Evolutionary conservation across 257 asterid genomes (phyloP).

Genomic region (Leonotis leonurus): DNA sequence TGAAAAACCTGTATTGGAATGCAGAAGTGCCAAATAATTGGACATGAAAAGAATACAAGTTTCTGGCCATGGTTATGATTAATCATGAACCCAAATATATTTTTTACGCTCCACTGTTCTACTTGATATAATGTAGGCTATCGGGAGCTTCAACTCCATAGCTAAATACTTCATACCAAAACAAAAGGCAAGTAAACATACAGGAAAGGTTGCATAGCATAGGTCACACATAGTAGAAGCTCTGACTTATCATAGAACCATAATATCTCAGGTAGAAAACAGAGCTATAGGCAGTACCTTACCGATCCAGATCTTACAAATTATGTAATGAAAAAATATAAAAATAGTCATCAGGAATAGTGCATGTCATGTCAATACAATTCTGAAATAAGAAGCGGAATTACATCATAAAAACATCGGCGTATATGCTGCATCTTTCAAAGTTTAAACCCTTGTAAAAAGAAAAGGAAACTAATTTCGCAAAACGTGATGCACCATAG

Average conservation of each 20-base stretch:
- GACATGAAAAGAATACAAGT: not conserved
- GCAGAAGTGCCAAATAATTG: not conserved
- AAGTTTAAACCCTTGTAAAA: not conserved
- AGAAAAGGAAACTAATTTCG: not conserved
- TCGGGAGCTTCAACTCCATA: not conserved
- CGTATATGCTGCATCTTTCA: not conserved
- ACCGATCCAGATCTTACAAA: slow-evolving; percentile 8
- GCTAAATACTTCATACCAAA: not conserved
- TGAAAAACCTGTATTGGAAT: slow-evolving; percentile 4
- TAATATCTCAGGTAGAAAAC: not conserved
- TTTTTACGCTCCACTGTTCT: not conserved
- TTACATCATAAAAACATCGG: not conserved
- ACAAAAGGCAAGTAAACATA: not conserved
- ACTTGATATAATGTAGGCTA: not conserved
- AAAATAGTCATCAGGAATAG: not conserved
- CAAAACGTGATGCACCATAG: not conserved
- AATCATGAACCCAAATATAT: slow-evolving; percentile 1
- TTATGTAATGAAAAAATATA: not conserved
- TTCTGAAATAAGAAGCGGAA: slow-evolving; percentile 11
- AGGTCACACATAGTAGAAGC: not conserved
- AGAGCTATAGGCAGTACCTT: not conserved
- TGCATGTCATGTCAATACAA: not conserved
- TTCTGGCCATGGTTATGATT: not conserved
- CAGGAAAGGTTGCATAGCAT: not conserved
- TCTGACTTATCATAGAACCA: not conserved